Evolutionary conservation across 331 rosid genomes (phyloP), one percentile per base, ranked within the genome.

Genomic region (Acacia concinna): DNA sequence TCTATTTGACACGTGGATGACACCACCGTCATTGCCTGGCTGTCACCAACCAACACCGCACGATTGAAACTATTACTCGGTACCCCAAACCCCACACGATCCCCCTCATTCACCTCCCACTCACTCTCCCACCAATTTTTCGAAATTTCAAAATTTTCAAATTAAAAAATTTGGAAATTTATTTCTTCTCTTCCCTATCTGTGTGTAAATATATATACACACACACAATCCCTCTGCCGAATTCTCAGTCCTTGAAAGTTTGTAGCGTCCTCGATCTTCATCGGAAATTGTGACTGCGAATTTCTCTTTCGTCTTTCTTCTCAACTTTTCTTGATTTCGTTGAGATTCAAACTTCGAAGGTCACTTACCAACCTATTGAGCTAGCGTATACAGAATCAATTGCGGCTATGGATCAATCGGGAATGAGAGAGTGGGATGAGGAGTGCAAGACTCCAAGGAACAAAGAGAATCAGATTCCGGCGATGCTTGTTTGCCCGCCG

Each of bases 371-470:
- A 10, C 15, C 7, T 23, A 3, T 9, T 17, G 9, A 56, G 32
- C 62, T 21, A n/a, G 62, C 30, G 2, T 25, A 57, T 28, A 60
- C 0, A 67, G 49, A 46, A 12, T 37, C 43, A 10, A 67, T 67
- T 49, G 71, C 71, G 43, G 64, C 21, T 18, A 78, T 81, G 85
- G 88, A 35, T 23, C 30, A 40, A 56, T 54, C 74, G 1, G 81
- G 7, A 56, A 30, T 56, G 59, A 73, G 74, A 31, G 83, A 67
- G 40, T 83, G 86, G 82, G 80, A 80, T 41, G 91, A 89, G 1
- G 91, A 62, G 13, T 93, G 97, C 32, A 23, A 77, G 43, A 93
- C 96, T 3, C 97, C 97, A 6, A 91, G 79, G 91, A 25, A 82
- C 43, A 2, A 81, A 25, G 85, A 89, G 74, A 82, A 82, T 47